These are phyloP conservation scores for Gnaphalium uliginosum DNA, from an alignment of 129 eudicot genomes.

Conservation along the genomic window DNA sequence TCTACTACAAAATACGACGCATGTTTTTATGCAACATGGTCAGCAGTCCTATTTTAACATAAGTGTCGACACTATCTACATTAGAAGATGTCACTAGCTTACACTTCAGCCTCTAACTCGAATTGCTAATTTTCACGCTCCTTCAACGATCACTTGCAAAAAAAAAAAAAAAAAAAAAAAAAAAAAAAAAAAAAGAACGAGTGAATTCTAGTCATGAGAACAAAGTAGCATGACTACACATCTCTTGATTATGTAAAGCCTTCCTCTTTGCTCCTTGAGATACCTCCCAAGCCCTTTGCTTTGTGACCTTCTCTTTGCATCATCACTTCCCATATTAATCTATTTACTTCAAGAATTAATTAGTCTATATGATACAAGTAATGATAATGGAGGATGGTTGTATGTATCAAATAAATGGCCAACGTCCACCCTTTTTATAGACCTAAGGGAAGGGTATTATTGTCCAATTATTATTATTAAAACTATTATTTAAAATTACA, in stretches of 20 bases:
- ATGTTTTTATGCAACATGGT: conserved; percentile 29
- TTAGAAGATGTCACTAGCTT: conserved; percentile 15
- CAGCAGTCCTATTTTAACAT: conserved; percentile 13
- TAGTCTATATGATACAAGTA: not conserved
- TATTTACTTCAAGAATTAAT: conserved; percentile 13
- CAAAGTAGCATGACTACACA: conserved; percentile 56
- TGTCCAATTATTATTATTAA: conserved; percentile 31
- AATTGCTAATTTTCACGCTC: not conserved
- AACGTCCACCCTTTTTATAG: conserved; percentile 37
- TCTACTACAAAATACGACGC: conserved; percentile 19
- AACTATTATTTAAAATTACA: not conserved
- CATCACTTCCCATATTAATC: conserved; percentile 29
- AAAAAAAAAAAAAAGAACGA: conserved; percentile 7
- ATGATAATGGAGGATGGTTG: conserved; percentile 21
- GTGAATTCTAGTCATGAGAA: conserved; percentile 39
- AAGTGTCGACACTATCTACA: conserved; percentile 35
- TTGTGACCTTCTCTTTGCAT: conserved; percentile 38
- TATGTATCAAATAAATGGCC: conserved; percentile 25
- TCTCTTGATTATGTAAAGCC: conserved; percentile 54
- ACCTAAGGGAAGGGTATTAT: conserved; percentile 31
- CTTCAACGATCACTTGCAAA: not conserved
- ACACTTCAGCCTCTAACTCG: not conserved
- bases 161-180: conserved; percentile 20
- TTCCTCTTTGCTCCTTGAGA: conserved; percentile 52
- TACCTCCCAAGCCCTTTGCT: conserved; percentile 49